phyloP scores from a whole-genome alignment of 2,329 filamentous ascomycete genomes.

The Fusarium vanettenii region DNA sequence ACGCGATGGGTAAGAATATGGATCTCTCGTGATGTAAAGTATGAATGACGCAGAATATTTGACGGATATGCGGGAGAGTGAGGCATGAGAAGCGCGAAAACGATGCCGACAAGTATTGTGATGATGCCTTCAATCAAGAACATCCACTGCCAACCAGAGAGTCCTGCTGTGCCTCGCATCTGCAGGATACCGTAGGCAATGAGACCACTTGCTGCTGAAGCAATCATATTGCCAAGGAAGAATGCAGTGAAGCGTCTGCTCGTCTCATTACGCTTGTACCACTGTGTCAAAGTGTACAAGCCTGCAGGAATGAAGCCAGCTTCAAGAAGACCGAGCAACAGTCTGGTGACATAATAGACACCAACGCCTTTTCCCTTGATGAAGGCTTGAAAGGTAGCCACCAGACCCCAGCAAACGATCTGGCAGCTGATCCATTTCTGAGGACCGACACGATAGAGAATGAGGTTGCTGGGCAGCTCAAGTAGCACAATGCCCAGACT shows the following conservation, averaged over 20 bases:
- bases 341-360: constrained; percentile 50
- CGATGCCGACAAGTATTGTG: constrained; percentile 46
- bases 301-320: constrained; percentile 60
- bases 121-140: constrained; percentile 49
- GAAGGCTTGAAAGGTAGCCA: constrained; percentile 50
- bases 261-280: constrained; percentile 58
- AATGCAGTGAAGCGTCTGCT: constrained; percentile 57
- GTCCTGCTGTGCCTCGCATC: constrained; percentile 38
- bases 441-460: constrained; percentile 54
- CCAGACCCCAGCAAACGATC: constrained; percentile 48
- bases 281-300: constrained; percentile 57
- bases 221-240: constrained; percentile 57
- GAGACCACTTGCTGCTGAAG: constrained; percentile 53
- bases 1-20: constrained; percentile 12
- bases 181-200: constrained; percentile 54
- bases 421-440: constrained; percentile 51
- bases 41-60: constrained; percentile 13
- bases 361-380: constrained; percentile 35
- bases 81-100: constrained; percentile 37
- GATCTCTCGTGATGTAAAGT: constrained; percentile 17
- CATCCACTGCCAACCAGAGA: constrained; percentile 60
- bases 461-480: constrained; percentile 10
- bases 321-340: constrained; percentile 46
- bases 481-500: constrained; percentile 41
- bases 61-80: constrained; percentile 4